Percentiles rank a stretch among this genome's conserved stretches.
phyloP scores from a whole-genome alignment of 306 rosid genomes.

The Quercus agrifolia region DNA sequence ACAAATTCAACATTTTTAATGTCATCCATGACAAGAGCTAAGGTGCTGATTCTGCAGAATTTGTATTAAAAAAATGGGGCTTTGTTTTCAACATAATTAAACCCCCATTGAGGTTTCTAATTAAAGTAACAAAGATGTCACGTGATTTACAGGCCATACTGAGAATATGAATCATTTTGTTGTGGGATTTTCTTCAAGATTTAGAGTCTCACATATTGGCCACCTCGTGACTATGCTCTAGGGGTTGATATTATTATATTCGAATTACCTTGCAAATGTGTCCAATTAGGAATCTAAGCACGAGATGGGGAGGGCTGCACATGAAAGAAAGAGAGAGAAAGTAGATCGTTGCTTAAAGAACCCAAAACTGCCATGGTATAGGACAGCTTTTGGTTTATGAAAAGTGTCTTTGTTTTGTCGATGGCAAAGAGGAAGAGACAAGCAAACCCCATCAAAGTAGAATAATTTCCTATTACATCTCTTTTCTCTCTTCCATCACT shows the following conservation, averaged over 20 bases:
- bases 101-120: neutral
- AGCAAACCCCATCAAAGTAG: conserved; percentile 31
- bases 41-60: conserved; percentile 2
- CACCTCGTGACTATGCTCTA: conserved; percentile 48
- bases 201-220: conserved; percentile 25
- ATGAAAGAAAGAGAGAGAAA: conserved; percentile 32
- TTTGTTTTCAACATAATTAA: conserved; percentile 11
- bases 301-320: conserved; percentile 36
- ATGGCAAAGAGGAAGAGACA: conserved; percentile 29
- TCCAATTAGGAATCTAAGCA: conserved; percentile 56
- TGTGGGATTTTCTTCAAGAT: neutral
- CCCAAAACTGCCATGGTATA: conserved; percentile 30
- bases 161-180: conserved; percentile 22
- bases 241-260: conserved; percentile 30
- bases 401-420: conserved; percentile 13
- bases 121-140: conserved; percentile 16
- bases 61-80: conserved; percentile 13
- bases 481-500: neutral
- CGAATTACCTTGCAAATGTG: conserved; percentile 32
- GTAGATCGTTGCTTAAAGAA: conserved; percentile 17
- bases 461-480: neutral
- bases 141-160: conserved; percentile 31
- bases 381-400: conserved; percentile 38
- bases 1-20: neutral
- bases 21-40: neutral